Evolutionary conservation across 495 filamentous ascomycete species (phyloP), one percentile per base, ranked within the genome.

Genomic region (Daldinia bambusicola): DNA sequence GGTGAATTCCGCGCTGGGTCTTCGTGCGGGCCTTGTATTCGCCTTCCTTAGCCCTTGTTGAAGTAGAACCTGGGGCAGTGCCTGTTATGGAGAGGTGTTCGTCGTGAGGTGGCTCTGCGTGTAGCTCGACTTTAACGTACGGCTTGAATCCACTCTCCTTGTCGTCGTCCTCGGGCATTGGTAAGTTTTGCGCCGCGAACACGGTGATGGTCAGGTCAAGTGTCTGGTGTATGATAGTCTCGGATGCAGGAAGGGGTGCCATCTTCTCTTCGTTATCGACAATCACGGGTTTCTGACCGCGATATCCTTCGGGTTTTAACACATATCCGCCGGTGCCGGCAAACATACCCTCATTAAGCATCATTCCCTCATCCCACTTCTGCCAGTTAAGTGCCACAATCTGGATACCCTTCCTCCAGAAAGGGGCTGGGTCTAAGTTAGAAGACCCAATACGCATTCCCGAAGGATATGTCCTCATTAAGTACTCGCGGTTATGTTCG

Each of bases 381-480:
- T 98, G 95, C 94, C 95, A 98, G 79, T 98, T 98, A 43, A 98
- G 83, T 1, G 95, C 95, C 0, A 96, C 93, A 50, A 97, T 89
- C 80, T 98, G 95, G 4, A 95, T 91, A 9, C 95, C 95, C 66
- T 92, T 89, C 2, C 92, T 84, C 95, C 95, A 98, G 82, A 93
- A 94, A 36, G 89, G 81, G 1, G 86, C 84, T 0, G 95, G 94
- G 71, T 97, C 92, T 9, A 93, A 85, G 74, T 97, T 98, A 0
- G 93, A 93, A 3, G 93, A 96, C 55, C 84, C 84, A 58, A 98
- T 89, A 1, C 95, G 89, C 65, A 93, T 84, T 2, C 93, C 93
- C 6, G 89, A 91, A 0, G 95, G 95, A 70, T 97, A 98, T 0
- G 93, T 90, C 0, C 95, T 88, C 93, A 97, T 97, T 68, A 98